Base-by-base conservation (phyloP, 305 asterid genomes). In the Fraxinus ornus region DNA sequence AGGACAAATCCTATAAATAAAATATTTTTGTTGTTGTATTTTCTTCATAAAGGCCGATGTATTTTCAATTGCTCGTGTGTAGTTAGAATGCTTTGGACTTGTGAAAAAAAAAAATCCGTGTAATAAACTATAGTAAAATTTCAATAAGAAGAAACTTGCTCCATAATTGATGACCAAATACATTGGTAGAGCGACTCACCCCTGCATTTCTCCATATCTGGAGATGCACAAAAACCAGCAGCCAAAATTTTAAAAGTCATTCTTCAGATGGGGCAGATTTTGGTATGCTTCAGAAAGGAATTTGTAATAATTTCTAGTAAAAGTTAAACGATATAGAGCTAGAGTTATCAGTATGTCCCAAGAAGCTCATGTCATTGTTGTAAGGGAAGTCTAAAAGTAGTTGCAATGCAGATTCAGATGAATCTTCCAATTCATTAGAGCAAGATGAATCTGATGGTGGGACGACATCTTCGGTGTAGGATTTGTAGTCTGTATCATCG, bases 331-430 rank as follows among this genome's bases (percentile, higher is more conserved):
- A 78, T 89, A 89, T 24, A 86, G 28, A 81, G 85, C 83, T 60
- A 79, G 83, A 87, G 84, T 77, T 83, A 80, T 90, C 95, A 47
- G 83, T 22, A 37, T 85, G 73, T 35, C 82, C 99, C 87, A 95
- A 83, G 90, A 95, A 95, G 88, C 97, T 95, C 98, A 95, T 93
- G 80, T 95, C 99, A 80, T 91, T 93, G 87, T 89, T 80, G 66
- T 84, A 24, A 7, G 96, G 97, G 81, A 85, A 93, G 89, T 95
- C 97, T 83, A 94, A 85, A 75, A 95, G 98, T 87, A 95, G 84
- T 83, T 91, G 95, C 72, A 95, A 79, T 1, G 97, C 92, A 5
- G 97, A 94, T 82, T 95, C 98, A 0, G 98, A 92, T 0, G 97
- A 92, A 79, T 92, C 96, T 76, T 93, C 98, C 74, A 90, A 19